Percentiles rank a stretch among this genome's conserved stretches.
These are phyloP conservation scores for Camellia japonica DNA, from an alignment of 148 eudicot species.

Conservation along the genomic window DNA sequence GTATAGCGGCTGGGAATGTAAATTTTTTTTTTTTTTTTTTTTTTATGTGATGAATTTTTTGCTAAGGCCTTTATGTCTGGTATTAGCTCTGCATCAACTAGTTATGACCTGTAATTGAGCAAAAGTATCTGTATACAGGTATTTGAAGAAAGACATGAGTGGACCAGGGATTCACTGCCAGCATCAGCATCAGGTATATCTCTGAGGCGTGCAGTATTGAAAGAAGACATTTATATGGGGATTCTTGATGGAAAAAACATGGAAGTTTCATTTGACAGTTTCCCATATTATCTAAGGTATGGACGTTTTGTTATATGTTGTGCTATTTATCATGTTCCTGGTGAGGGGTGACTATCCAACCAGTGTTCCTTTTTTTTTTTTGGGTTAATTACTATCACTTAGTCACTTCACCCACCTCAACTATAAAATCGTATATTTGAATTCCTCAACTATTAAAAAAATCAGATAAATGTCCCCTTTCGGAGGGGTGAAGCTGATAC, in stretches of 20 bases:
- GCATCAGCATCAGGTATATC: conserved; percentile 60
- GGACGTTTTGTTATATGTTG: background rate
- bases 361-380: background rate
- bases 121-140: conserved; percentile 33
- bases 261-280: conserved; percentile 74
- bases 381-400: no score
- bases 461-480: no score
- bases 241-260: conserved; percentile 65
- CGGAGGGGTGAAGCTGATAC: no score
- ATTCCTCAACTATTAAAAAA: no score
- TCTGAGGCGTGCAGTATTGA: conserved; percentile 61
- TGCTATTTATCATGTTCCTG: background rate
- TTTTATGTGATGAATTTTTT: conserved; percentile 7
- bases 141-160: conserved; percentile 56
- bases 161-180: conserved; percentile 48
- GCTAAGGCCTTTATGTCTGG: conserved; percentile 10
- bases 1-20: conserved; percentile 56
- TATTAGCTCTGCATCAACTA: background rate
- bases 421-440: no score
- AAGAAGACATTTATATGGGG: conserved; percentile 58
- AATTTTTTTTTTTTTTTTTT: conserved; percentile 15
- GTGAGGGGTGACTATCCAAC: background rate
- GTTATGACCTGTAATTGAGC: conserved; percentile 15
- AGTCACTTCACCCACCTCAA: no score
- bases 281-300: conserved; percentile 90